These are phyloP conservation scores for Colletotrichum magnum DNA, from an alignment of 2,329 filamentous ascomycete species.

Conservation along the genomic window DNA sequence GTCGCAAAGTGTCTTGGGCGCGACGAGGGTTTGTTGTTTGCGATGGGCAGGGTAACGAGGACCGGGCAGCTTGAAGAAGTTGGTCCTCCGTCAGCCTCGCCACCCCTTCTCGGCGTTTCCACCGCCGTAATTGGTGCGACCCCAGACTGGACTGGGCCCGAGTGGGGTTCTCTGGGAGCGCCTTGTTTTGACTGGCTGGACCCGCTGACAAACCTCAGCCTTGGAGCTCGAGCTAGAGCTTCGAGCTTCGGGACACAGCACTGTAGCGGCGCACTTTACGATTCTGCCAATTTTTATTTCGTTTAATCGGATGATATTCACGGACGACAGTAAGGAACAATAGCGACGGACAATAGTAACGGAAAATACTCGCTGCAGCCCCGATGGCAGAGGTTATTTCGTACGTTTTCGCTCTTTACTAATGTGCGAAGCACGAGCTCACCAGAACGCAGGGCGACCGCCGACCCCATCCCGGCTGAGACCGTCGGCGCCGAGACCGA, in stretches of 20 bases:
- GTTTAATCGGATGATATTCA: too few species aligned
- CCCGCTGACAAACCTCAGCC: slow-evolving; percentile 41
- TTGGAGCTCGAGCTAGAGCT: slow-evolving; percentile 33
- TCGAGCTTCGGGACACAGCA: slow-evolving; percentile 7
- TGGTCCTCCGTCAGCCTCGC: slow-evolving; percentile 61
- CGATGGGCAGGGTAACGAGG: neutral
- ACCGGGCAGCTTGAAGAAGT: slow-evolving; percentile 7
- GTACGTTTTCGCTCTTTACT: slow-evolving; percentile 8
- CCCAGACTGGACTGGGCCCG: slow-evolving; percentile 19
- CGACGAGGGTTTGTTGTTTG: slow-evolving; percentile 10
- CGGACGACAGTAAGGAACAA: too few species aligned
- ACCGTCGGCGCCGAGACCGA: slow-evolving; percentile 16
- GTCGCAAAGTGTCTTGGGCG: slow-evolving; percentile 14
- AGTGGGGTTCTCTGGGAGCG: slow-evolving; percentile 5
- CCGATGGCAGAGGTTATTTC: slow-evolving; percentile 28
- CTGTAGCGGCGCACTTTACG: slow-evolving; percentile 7
- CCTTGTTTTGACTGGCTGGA: slow-evolving; percentile 19
- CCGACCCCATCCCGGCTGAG: slow-evolving; percentile 12
- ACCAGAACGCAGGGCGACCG: slow-evolving; percentile 25
- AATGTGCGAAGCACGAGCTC: slow-evolving; percentile 8
- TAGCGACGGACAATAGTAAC: neutral
- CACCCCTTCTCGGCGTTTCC: slow-evolving; percentile 42
- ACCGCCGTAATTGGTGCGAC: slow-evolving; percentile 27
- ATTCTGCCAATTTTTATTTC: neutral
- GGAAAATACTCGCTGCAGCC: neutral